phyloP scores from a whole-genome alignment of 2,329 filamentous ascomycete species.

The Alternaria brassicicola region DNA sequence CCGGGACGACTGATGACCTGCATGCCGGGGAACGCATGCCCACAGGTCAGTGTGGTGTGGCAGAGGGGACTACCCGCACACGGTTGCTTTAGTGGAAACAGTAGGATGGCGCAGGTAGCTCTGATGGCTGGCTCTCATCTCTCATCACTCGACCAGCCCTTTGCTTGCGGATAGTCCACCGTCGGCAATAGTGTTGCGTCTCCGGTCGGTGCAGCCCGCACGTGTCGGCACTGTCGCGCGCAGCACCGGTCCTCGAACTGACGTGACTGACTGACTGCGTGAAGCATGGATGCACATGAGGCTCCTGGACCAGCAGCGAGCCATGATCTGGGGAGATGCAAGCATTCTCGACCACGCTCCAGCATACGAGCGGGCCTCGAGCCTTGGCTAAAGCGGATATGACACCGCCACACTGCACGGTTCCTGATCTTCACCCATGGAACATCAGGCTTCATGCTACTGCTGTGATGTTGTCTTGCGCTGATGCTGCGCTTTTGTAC shows the following conservation, averaged over 20 bases:
- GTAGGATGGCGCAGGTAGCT: neutral
- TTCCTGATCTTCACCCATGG: conserved; percentile 10
- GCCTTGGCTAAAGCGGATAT: conserved; percentile 35
- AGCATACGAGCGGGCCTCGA: conserved; percentile 26
- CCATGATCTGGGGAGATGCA: conserved; percentile 32
- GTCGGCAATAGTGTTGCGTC: neutral
- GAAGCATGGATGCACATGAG: conserved; percentile 7
- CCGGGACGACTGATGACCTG: conserved; percentile 6
- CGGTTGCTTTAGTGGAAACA: neutral
- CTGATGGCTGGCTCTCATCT: neutral
- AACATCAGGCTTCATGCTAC: neutral
- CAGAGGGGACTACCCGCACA: neutral
- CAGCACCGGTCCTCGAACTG: conserved; percentile 7
- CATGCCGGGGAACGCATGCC: too few relatives aligned
- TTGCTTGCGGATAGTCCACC: neutral
- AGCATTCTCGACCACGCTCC: conserved; percentile 32
- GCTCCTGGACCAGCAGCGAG: conserved; percentile 31
- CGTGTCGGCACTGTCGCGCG: conserved; percentile 7
- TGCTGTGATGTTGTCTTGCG: neutral
- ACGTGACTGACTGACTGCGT: neutral
- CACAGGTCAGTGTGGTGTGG: neutral
- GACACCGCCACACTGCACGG: conserved; percentile 33
- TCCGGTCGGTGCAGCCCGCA: conserved; percentile 2
- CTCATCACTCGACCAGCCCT: neutral
- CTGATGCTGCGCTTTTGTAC: neutral